These are phyloP conservation scores for Candida tunisiensis DNA, from an alignment of 1,139 yeast species.

Conservation along the genomic window DNA sequence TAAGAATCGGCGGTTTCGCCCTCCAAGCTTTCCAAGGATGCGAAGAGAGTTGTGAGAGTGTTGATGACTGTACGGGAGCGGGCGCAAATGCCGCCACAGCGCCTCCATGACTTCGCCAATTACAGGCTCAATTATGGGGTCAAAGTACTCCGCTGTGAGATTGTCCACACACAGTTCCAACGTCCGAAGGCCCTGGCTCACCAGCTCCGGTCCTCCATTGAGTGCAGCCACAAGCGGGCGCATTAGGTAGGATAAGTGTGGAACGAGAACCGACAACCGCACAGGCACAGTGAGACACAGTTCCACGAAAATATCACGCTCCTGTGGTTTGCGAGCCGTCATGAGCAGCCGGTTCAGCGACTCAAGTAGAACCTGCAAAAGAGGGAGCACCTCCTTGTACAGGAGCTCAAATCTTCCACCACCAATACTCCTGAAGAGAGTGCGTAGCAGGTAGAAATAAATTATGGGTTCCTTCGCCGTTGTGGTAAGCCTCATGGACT, in stretches of 20 bases:
- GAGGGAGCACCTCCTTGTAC: constrained; percentile 84
- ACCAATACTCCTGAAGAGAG: constrained; percentile 83
- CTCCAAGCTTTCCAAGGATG: constrained; percentile 89
- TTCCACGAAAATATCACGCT: constrained; percentile 86
- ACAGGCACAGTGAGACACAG: constrained; percentile 93
- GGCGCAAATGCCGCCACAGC: constrained; percentile 78
- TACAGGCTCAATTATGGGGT: constrained; percentile 92
- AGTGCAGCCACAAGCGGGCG: constrained; percentile 83
- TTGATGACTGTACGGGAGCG: constrained; percentile 80
- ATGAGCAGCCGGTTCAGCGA: constrained; percentile 69
- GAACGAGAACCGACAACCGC: constrained; percentile 78
- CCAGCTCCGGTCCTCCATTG: constrained; percentile 80
- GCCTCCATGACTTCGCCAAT: constrained; percentile 89
- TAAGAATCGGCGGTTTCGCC: constrained; percentile 77
- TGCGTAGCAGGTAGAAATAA: constrained; percentile 74
- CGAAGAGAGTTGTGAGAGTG: constrained; percentile 92
- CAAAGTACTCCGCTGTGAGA: constrained; percentile 88
- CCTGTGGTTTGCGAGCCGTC: constrained; percentile 77
- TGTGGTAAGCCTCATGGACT: constrained; percentile 66
- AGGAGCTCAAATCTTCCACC: constrained; percentile 90
- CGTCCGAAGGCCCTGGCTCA: constrained; percentile 86
- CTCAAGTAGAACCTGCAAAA: constrained; percentile 72
- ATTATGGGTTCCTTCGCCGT: constrained; percentile 86
- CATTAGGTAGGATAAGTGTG: constrained; percentile 76
- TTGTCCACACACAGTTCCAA: constrained; percentile 95